phyloP scores from a whole-genome alignment of 2,329 filamentous ascomycete genomes.

The Cryphonectria japonica region DNA sequence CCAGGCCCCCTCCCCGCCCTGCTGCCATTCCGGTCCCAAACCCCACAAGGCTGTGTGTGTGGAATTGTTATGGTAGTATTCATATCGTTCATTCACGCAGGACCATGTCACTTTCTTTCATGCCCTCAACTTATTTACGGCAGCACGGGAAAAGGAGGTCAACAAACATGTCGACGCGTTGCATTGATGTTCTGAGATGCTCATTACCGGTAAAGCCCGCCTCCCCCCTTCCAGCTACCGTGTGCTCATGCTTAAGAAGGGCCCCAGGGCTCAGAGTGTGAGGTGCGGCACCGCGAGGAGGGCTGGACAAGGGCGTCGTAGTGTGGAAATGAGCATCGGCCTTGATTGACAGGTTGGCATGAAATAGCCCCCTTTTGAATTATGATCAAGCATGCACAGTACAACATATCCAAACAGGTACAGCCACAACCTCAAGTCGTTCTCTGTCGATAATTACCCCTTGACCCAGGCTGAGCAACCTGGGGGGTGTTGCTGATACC shows the following conservation, averaged over 20 bases:
- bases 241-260: neutral
- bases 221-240: too few relatives aligned
- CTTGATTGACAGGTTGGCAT: slow-evolving; percentile 12
- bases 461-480: neutral
- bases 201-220: slow-evolving; percentile 1
- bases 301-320: neutral
- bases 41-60: slow-evolving; percentile 3
- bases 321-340: slow-evolving; percentile 12
- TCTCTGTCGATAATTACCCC: neutral
- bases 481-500: neutral
- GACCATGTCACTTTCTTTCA: neutral
- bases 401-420: slow-evolving; percentile 2
- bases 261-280: neutral
- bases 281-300: neutral
- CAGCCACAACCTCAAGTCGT: slow-evolving; percentile 12
- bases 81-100: neutral
- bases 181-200: slow-evolving; percentile 17
- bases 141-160: neutral
- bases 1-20: neutral
- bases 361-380: slow-evolving; percentile 13
- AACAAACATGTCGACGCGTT: neutral
- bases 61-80: neutral
- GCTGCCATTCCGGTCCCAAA: neutral
- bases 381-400: neutral
- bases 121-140: neutral